Evolutionary conservation across 2,329 filamentous ascomycete species (phyloP).

Genomic region (Clarireedia monteithiana): DNA sequence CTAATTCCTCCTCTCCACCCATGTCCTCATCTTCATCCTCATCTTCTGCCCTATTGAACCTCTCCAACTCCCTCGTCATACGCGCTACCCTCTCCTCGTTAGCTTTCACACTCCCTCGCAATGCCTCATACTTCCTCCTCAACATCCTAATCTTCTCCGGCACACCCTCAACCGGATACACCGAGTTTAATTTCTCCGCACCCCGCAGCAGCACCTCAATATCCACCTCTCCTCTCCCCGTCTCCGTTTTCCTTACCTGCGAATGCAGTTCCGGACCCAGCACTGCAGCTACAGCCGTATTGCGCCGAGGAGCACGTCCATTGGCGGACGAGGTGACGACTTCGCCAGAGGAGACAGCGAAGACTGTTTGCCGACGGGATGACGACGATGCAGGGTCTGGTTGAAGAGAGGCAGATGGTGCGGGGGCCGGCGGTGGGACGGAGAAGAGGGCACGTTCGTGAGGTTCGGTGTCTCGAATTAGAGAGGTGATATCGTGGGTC

Average conservation of each 20-base stretch:
- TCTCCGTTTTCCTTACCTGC: conserved; percentile 54
- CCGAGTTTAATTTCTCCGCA: conserved; percentile 81
- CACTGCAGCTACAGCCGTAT: conserved; percentile 84
- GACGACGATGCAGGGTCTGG: conserved; percentile 33
- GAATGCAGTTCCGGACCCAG: conserved; percentile 82
- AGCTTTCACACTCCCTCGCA: conserved; percentile 66
- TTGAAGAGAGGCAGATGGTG: conserved; percentile 30
- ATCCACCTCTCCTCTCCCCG: conserved; percentile 64
- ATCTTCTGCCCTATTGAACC: conserved; percentile 59
- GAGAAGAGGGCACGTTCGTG: conserved; percentile 96
- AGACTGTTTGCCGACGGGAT: conserved; percentile 53
- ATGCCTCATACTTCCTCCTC: conserved; percentile 61
- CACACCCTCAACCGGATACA: conserved; percentile 78
- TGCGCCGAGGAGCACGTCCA: conserved; percentile 50
- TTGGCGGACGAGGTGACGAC: conserved; percentile 47
- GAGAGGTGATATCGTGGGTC: conserved; percentile 81
- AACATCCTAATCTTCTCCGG: conserved; percentile 67
- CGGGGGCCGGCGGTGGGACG: conserved; percentile 54
- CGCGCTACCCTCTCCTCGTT: conserved; percentile 75
- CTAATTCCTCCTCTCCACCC: conserved; percentile 22
- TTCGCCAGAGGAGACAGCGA: conserved; percentile 53
- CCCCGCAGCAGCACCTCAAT: conserved; percentile 78
- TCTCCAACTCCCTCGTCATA: conserved; percentile 65
- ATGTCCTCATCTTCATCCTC: conserved; percentile 40
- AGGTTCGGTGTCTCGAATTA: conserved; percentile 90